Percentiles rank a stretch among this genome's conserved stretches.
These are phyloP conservation scores for Pseudocercospora fijiensis DNA, from an alignment of 2,329 filamentous ascomycete species.

Conservation along the genomic window DNA sequence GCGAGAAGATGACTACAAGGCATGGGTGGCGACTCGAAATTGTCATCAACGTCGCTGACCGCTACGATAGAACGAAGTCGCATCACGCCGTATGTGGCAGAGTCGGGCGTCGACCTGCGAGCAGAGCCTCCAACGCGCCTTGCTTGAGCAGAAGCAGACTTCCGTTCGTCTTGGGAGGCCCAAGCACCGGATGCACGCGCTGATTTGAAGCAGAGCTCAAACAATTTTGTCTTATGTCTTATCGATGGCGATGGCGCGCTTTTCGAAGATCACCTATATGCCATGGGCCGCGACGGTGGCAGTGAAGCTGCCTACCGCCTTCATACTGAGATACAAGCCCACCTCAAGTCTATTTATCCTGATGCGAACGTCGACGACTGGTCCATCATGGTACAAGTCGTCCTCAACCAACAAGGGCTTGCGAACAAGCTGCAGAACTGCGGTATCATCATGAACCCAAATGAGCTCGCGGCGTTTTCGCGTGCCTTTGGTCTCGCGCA, in stretches of 20 bases:
- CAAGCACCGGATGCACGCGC: not conserved
- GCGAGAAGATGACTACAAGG: constrained; percentile 4
- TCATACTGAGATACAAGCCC: constrained; percentile 43
- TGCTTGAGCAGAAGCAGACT: constrained; percentile 29
- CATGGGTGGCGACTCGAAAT: not conserved
- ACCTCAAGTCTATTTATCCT: constrained; percentile 44
- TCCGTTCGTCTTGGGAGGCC: constrained; percentile 28
- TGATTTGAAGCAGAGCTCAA: constrained; percentile 30
- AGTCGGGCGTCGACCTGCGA: constrained; percentile 29
- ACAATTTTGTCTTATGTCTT: constrained; percentile 48
- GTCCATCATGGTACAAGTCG: constrained; percentile 49
- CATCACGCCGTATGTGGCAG: constrained; percentile 40
- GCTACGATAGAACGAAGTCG: constrained; percentile 41
- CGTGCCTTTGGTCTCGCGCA: constrained; percentile 48
- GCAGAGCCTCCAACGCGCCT: constrained; percentile 21
- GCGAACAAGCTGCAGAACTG: constrained; percentile 44
- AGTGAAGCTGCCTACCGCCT: constrained; percentile 49
- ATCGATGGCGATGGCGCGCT: constrained; percentile 52
- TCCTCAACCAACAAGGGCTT: constrained; percentile 50
- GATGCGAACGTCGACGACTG: constrained; percentile 42
- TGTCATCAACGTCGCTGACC: constrained; percentile 28
- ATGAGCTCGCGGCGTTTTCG: constrained; percentile 45
- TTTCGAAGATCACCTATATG: constrained; percentile 48
- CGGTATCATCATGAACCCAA: constrained; percentile 42
- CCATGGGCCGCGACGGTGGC: constrained; percentile 45